A percentile compares a stretch with the other conserved stretches of the same genome.
These are phyloP conservation scores for Pestalotiopsis sp. DNA, from an alignment of 2,329 filamentous ascomycete genomes.

Conservation along the genomic window DNA sequence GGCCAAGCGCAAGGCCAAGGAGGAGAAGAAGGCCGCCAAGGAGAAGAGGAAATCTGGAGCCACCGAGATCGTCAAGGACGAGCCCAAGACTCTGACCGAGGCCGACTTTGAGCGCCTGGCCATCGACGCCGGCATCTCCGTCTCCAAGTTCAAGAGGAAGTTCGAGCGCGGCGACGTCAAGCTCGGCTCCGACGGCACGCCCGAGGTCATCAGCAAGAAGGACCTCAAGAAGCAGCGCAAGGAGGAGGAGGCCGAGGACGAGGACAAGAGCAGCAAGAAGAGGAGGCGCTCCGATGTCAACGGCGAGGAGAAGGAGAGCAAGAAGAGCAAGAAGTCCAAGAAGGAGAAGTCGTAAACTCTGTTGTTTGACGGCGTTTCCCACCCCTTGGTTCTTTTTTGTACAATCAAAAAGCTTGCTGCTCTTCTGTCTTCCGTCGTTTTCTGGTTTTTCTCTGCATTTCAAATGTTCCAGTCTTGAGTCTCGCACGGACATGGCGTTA, in stretches of 20 bases:
- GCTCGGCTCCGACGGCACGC: constrained; percentile 65
- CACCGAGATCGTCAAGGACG: constrained; percentile 32
- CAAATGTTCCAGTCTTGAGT: background rate
- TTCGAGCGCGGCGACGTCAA: constrained; percentile 75
- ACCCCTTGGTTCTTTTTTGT: constrained; percentile 25
- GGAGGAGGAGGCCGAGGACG: constrained; percentile 48
- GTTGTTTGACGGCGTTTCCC: constrained; percentile 23
- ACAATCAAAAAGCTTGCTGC: constrained; percentile 1
- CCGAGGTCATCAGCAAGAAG: constrained; percentile 74
- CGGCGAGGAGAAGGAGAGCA: constrained; percentile 50
- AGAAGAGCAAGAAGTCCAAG: constrained; percentile 71
- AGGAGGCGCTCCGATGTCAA: constrained; percentile 59
- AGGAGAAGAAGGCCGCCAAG: constrained; percentile 45
- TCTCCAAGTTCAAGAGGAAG: constrained; percentile 79
- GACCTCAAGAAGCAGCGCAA: constrained; percentile 74
- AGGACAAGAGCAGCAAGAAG: constrained; percentile 59
- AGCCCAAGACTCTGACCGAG: constrained; percentile 50
- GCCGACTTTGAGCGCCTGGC: constrained; percentile 64
- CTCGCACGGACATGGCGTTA: constrained; percentile 10
- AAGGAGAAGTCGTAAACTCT: constrained; percentile 60
- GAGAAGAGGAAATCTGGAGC: constrained; percentile 32
- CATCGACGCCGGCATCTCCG: constrained; percentile 68
- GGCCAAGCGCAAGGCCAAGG: constrained; percentile 28
- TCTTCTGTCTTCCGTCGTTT: background rate
- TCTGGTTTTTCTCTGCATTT: background rate